phyloP scores from a whole-genome alignment of 768 basidiomycete genomes.

The Trametes elegans region DNA sequence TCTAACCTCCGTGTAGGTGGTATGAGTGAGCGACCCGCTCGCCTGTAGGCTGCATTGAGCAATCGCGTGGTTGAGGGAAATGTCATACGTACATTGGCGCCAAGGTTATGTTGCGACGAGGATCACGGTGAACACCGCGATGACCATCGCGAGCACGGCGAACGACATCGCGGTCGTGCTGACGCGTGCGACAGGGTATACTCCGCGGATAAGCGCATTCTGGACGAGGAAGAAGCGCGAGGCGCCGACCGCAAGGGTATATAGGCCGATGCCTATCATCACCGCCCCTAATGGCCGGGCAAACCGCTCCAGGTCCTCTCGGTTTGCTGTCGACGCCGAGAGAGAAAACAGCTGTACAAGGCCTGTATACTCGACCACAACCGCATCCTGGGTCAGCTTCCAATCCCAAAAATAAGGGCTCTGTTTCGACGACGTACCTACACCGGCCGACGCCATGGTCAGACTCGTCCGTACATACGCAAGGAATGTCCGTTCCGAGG shows the following conservation, averaged over 20 bases:
- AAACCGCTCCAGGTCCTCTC: constrained; percentile 22
- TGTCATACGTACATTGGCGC: neutral
- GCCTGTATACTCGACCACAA: constrained; percentile 27
- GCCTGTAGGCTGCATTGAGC: neutral
- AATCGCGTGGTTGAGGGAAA: neutral
- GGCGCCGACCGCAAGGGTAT: constrained; percentile 34
- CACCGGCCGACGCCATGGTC: constrained; percentile 47
- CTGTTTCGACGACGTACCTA: constrained; percentile 41
- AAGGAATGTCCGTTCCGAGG: constrained; percentile 49
- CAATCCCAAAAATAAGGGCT: neutral
- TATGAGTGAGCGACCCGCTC: no score
- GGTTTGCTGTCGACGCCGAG: constrained; percentile 24
- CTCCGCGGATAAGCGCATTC: constrained; percentile 34
- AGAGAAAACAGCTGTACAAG: constrained; percentile 49
- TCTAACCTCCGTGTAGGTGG: no score
- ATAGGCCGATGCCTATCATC: constrained; percentile 35
- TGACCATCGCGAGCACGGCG: constrained; percentile 31
- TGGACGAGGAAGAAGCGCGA: constrained; percentile 42
- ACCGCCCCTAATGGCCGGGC: constrained; percentile 47
- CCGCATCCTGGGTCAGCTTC: neutral
- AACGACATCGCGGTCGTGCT: constrained; percentile 32
- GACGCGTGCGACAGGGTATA: constrained; percentile 42
- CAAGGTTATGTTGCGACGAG: constrained; percentile 15
- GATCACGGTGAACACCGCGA: constrained; percentile 38
- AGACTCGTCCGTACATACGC: constrained; percentile 52